Evolutionary conservation across 805 yeast genomes (phyloP).

Genomic region (Saccharomycopsis fodiens): DNA sequence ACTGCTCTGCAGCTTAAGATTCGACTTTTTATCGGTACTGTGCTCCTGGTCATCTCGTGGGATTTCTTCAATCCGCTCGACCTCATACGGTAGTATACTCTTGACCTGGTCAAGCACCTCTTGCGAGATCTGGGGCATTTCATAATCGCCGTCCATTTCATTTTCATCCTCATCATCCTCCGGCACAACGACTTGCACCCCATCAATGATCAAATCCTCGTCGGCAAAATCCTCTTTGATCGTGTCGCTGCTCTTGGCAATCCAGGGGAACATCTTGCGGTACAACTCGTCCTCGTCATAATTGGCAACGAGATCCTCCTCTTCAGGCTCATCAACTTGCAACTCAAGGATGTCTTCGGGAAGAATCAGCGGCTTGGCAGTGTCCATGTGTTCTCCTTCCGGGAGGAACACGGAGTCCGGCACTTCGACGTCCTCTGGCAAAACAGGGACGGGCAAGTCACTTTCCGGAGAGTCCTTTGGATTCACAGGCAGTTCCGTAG

Average conservation of each 20-base stretch:
- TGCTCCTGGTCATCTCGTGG: conserved; percentile 1
- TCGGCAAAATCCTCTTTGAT: conserved; percentile 1
- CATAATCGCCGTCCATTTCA: neutral
- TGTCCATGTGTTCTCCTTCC: neutral
- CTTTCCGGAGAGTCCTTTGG: neutral
- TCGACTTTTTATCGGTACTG: neutral
- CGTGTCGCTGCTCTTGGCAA: conserved; percentile 1
- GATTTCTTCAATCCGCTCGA: conserved; percentile 5
- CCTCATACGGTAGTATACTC: conserved; percentile 11
- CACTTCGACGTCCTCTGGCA: neutral
- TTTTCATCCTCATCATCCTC: conserved; percentile 14
- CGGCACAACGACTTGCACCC: conserved; percentile 1
- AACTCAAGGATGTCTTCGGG: conserved; percentile 17
- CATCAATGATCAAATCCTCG: conserved; percentile 6
- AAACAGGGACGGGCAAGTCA: no score
- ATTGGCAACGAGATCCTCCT: conserved; percentile 8
- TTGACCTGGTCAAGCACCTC: conserved; percentile 9
- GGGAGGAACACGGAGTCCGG: neutral
- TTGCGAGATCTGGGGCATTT: conserved; percentile 17
- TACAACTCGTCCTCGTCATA: conserved; percentile 18
- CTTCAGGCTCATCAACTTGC: conserved; percentile 10
- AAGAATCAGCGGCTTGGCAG: conserved; percentile 8
- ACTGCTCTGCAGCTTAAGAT: neutral
- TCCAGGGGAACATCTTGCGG: conserved; percentile 19
- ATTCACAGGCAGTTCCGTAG: neutral